Evolutionary conservation across 1,284 basidiomycete species (phyloP), one percentile per base, ranked within the genome.

Genomic region (Psilocybe mexicana): DNA sequence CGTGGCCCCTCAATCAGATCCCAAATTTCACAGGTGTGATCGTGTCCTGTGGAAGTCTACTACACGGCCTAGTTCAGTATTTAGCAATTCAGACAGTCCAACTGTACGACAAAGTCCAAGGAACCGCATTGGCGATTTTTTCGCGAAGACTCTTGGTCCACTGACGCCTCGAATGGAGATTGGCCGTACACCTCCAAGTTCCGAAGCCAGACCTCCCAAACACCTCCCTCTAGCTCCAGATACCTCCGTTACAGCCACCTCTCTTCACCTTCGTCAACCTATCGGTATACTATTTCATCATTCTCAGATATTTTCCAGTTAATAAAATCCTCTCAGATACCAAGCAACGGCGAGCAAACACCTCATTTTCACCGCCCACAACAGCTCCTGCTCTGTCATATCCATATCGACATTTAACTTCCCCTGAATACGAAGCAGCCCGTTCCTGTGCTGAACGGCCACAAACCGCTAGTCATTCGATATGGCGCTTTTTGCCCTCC

Each of bases 21-120:
- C 35, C n/a, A 57, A 8, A 18, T 33, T 33, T 33, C 30, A 33
- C 56, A 89, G 88, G 88, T 92, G 90, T 65, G 90, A 92, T 65
- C 83, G 90, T 23, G 90, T 92, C 52, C 71, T 92, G 2, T 92
- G 84, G 84, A 92, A 90, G 69, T 81, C 87, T 1, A 90, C 86
- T 0, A 76, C 89, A 26, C 50, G 48, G 23, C 68, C 79, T 12
- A 79, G 80, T 14, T 70, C 72, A 1, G 75, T 75, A 23, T 69
- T 72, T 5, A 79, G 78, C 28, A 79, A 80, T 7, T 47, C 54
- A 14, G 68, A 72, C 23, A 49, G 42, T n/a, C 58, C 54, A 40
- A 59, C 60, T 24, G 55, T 36, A 30, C 44, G 25, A n/a, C 52
- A 55, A 23, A 50, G 55, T 26, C 30, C 58, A 36, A 59, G 60